Percentiles rank a stretch among this genome's conserved stretches.
Evolutionary conservation across 371 early-diverging fungal species (phyloP).

Genomic region (Entomophthora muscae): DNA sequence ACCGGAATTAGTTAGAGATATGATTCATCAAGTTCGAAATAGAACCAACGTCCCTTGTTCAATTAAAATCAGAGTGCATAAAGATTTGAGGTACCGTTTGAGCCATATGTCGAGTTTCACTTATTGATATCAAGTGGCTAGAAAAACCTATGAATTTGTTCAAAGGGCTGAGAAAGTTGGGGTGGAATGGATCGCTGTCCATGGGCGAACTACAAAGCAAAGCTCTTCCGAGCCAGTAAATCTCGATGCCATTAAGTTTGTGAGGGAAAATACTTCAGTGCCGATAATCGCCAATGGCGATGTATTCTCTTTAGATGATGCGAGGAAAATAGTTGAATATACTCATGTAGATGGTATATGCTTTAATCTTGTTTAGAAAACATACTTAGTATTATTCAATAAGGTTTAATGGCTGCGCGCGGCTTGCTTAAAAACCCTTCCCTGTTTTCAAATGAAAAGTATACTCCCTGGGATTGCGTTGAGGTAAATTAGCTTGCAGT

Average conservation of each 20-base stretch:
- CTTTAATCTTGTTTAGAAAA: background rate
- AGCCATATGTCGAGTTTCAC: background rate
- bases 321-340: slow-evolving; percentile 34
- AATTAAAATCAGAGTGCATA: slow-evolving; percentile 64
- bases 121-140: slow-evolving; percentile 10
- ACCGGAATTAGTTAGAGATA: slow-evolving; percentile 63
- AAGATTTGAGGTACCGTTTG: slow-evolving; percentile 29
- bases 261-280: slow-evolving; percentile 45
- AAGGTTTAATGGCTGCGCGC: slow-evolving; percentile 70
- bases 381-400: background rate
- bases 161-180: slow-evolving; percentile 56
- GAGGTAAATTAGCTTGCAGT: slow-evolving; percentile 18
- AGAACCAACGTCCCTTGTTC: slow-evolving; percentile 47
- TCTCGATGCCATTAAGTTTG: slow-evolving; percentile 46
- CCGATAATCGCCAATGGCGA: slow-evolving; percentile 74
- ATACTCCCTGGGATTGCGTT: slow-evolving; percentile 58
- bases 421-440: slow-evolving; percentile 85
- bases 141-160: slow-evolving; percentile 58
- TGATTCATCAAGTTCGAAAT: slow-evolving; percentile 51
- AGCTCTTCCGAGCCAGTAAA: slow-evolving; percentile 57
- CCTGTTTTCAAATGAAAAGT: slow-evolving; percentile 42
- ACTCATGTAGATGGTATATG: slow-evolving; percentile 59
- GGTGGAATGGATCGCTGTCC: slow-evolving; percentile 60
- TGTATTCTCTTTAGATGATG: slow-evolving; percentile 47
- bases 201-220: slow-evolving; percentile 61